Evolutionary conservation across 2,329 filamentous ascomycete genomes (phyloP).

Genomic region (Alternaria sp.): DNA sequence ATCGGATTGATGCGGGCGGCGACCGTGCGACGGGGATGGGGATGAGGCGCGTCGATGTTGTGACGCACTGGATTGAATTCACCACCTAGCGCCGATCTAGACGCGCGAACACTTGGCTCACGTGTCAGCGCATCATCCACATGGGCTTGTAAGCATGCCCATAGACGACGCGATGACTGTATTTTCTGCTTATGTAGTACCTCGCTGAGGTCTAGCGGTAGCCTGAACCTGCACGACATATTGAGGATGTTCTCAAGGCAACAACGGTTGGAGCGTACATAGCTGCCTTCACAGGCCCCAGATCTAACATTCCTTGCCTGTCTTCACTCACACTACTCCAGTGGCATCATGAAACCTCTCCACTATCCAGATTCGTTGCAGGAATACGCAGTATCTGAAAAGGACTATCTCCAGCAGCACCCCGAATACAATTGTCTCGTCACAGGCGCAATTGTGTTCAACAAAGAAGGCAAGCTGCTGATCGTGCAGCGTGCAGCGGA

Average conservation of each 20-base stretch:
- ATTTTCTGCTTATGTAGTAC: not conserved
- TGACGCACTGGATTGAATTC: conserved; percentile 20
- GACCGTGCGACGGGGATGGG: conserved; percentile 11
- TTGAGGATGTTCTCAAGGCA: conserved; percentile 5
- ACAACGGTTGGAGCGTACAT: not conserved
- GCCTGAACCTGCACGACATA: not conserved
- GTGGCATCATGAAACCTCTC: conserved; percentile 15
- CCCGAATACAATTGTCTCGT: conserved; percentile 35
- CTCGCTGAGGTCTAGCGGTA: not conserved
- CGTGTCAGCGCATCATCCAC: conserved; percentile 3
- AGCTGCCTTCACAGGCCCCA: not conserved
- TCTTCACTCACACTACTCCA: not conserved
- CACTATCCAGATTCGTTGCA: conserved; percentile 31
- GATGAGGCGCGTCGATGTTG: conserved; percentile 19
- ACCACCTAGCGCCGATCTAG: conserved; percentile 14
- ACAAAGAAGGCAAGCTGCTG: conserved; percentile 39
- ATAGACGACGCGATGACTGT: not conserved
- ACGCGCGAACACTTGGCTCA: conserved; percentile 18
- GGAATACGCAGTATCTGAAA: conserved; percentile 37
- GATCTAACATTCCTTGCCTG: not conserved
- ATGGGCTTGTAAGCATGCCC: not conserved
- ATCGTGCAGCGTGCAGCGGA: conserved; percentile 46
- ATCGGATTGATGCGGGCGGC: conserved; percentile 1
- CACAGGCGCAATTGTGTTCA: conserved; percentile 42
- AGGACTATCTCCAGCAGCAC: conserved; percentile 36